Conservation (phyloP, 257 asterid species). For the Solanum medicagineum region DNA sequence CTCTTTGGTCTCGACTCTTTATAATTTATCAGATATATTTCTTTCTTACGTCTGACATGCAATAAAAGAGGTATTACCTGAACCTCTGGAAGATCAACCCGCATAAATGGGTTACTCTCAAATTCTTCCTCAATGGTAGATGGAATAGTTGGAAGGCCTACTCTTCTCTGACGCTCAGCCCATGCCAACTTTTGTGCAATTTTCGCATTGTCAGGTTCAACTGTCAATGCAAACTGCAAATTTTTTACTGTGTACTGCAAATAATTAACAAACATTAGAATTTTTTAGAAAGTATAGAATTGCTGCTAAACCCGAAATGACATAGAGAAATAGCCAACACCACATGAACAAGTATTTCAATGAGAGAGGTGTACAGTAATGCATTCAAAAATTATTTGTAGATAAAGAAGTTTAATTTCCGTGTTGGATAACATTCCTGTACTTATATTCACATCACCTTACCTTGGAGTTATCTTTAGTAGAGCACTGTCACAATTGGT, state of each 20-base stretch:
- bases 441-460: not conserved
- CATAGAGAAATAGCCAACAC: not conserved
- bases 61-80: slow-evolving; percentile 39
- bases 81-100: slow-evolving; percentile 72
- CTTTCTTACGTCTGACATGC: not conserved
- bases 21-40: not conserved
- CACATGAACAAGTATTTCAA: not conserved
- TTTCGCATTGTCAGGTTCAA: slow-evolving; percentile 65
- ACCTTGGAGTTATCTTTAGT: not conserved
- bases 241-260: slow-evolving; percentile 45
- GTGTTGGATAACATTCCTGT: not conserved
- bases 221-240: slow-evolving; percentile 67
- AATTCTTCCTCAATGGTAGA: slow-evolving; percentile 81
- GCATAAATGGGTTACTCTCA: slow-evolving; percentile 88
- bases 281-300: not conserved
- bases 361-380: not conserved
- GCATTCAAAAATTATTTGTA: not conserved
- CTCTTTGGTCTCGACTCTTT: not conserved
- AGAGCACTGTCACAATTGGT: not conserved
- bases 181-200: slow-evolving; percentile 27
- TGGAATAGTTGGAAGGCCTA: slow-evolving; percentile 74
- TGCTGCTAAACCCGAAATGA: not conserved
- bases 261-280: not conserved
- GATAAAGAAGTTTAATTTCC: not conserved
- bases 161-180: slow-evolving; percentile 19